Evolutionary conservation across 1,284 basidiomycete genomes (phyloP), one percentile per base, ranked within the genome.

Genomic region (Takashimella koratensis): DNA sequence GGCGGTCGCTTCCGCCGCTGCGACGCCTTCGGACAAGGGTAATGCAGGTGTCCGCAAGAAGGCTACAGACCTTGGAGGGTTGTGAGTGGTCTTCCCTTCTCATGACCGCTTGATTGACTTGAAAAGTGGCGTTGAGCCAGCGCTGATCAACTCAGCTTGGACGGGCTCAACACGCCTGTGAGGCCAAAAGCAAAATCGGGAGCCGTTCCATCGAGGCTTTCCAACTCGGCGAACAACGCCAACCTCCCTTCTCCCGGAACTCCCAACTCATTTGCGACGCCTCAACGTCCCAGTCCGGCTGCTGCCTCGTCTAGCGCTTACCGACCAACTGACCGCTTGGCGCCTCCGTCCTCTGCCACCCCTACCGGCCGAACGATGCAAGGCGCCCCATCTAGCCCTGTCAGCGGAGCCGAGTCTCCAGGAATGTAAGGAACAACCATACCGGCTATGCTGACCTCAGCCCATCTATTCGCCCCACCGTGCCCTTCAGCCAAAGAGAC

Each of bases 61-160:
- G 44, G 60, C 58, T 47, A 52, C 44, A 3, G 73, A 75, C 63
- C 58, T 76, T 2, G 72, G 71, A 3, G 73, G 73, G 49, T 71
- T 75, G 74, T 73, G 43, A 58, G 71, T 30, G 47, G 51, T 27
- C 22, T 39, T 30, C 3, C 2, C 30, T 36, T 8, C 30, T 36
- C 16, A n/a, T n/a, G n/a, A n/a, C n/a, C n/a, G n/a, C n/a, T 36
- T 36, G 30, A 8, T 36, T 36, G 30, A 8, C 16, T 36, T 36
- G 30, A 8, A 36, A 36, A 8, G 16, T 36, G 30, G 16, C 16
- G 30, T 8, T 36, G 30, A 36, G 16, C 16, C 30, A 36, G 30
- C 30, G 16, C 30, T 8, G 8, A 16, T 36, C 30, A 36, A 20
- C 23, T 5, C 48, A 69, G 66, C 51, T 59, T 74, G 20, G 71